Evolutionary conservation across 140 eudicot species (phyloP).

Genomic region (Flaveria floridana): DNA sequence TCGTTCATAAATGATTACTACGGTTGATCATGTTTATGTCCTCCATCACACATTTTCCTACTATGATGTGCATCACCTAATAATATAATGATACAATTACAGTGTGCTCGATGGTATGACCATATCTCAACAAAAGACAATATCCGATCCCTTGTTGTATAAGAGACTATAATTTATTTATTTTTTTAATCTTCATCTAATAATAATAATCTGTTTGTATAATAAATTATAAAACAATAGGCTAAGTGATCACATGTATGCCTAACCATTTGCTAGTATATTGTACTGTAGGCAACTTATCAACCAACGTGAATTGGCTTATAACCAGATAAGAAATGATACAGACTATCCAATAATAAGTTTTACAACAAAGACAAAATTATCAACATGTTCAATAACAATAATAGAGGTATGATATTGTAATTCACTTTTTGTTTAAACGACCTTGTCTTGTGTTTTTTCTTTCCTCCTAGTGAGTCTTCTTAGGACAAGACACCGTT

Average conservation of each 20-base stretch:
- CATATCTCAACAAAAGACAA: neutral
- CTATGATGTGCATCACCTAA: no score
- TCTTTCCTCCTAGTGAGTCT: neutral
- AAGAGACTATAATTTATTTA: no score
- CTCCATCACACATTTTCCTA: no score
- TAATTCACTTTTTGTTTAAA: neutral
- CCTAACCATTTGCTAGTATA: neutral
- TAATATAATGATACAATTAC: no score
- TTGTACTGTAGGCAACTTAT: neutral
- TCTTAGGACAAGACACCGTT: conserved; percentile 32
- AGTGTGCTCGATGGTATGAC: no score
- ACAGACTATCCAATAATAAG: neutral
- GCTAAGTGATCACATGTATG: neutral
- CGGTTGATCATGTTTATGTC: no score
- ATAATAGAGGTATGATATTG: conserved; percentile 13
- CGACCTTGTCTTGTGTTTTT: conserved; percentile 12
- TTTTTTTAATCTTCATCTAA: neutral
- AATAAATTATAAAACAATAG: neutral
- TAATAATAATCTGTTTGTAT: neutral
- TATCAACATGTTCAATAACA: conserved; percentile 1
- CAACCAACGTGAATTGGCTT: neutral
- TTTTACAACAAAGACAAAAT: conserved; percentile 11
- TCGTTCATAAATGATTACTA: no score
- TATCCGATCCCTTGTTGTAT: neutral
- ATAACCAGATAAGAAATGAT: neutral